Percentiles rank a stretch among this genome's conserved stretches.
These are phyloP conservation scores for Epichloe sylvatica DNA, from an alignment of 2,329 filamentous ascomycete species.

Conservation along the genomic window DNA sequence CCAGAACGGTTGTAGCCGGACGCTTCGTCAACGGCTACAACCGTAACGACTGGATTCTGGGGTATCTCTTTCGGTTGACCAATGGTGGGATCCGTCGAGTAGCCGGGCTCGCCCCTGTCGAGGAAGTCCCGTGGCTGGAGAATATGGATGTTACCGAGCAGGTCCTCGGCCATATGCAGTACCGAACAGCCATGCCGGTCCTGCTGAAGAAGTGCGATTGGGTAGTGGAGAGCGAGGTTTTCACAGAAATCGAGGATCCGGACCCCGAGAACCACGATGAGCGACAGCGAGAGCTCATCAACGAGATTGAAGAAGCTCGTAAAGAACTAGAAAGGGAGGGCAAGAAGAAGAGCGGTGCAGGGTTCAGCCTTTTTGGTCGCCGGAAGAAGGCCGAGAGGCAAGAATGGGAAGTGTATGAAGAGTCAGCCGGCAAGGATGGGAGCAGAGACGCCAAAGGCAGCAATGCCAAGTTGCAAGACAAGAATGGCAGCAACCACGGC, in stretches of 20 bases:
- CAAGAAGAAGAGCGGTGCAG: slow-evolving; percentile 43
- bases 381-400: slow-evolving; percentile 73
- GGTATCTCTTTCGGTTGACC: slow-evolving; percentile 89
- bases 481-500: slow-evolving; percentile 37
- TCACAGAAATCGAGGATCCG: slow-evolving; percentile 90
- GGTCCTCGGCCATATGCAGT: slow-evolving; percentile 91
- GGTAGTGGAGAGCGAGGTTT: slow-evolving; percentile 85
- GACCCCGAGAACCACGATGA: slow-evolving; percentile 86
- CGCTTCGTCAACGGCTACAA: slow-evolving; percentile 91
- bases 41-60: slow-evolving; percentile 91
- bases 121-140: slow-evolving; percentile 67
- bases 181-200: slow-evolving; percentile 80
- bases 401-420: slow-evolving; percentile 90
- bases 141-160: slow-evolving; percentile 78
- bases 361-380: slow-evolving; percentile 66
- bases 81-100: slow-evolving; percentile 81
- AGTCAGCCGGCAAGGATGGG: slow-evolving; percentile 32
- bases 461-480: slow-evolving; percentile 25
- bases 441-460: slow-evolving; percentile 8
- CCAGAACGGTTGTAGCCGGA: slow-evolving; percentile 74
- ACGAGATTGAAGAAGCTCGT: slow-evolving; percentile 89
- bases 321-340: slow-evolving; percentile 72
- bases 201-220: slow-evolving; percentile 80
- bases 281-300: slow-evolving; percentile 83
- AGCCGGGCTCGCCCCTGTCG: slow-evolving; percentile 66